These are phyloP conservation scores for Candida glaebosa DNA, from an alignment of 805 yeast species.

Conservation along the genomic window DNA sequence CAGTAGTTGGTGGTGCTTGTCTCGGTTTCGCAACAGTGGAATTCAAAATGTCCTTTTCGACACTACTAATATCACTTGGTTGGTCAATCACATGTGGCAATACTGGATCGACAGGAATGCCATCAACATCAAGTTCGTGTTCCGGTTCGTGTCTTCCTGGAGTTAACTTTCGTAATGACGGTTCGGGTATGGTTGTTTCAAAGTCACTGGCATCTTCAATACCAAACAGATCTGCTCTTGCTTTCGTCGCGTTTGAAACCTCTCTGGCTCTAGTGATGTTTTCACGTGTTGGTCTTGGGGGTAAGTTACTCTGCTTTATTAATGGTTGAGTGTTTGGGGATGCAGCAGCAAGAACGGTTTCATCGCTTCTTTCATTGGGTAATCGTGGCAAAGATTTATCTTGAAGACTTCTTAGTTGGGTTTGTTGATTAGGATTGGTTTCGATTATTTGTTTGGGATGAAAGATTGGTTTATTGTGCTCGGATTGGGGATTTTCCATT, in stretches of 20 bases:
- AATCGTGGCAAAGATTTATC: conserved; percentile 6
- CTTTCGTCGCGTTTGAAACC: conserved; percentile 13
- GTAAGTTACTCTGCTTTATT: conserved; percentile 10
- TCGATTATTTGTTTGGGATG: neutral
- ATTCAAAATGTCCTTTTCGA: neutral
- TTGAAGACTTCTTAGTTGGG: conserved; percentile 2
- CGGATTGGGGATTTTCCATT: neutral
- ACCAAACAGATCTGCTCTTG: conserved; percentile 4
- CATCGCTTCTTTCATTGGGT: neutral
- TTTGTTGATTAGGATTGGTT: neutral
- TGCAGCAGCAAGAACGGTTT: neutral
- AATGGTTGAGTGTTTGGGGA: neutral
- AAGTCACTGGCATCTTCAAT: conserved; percentile 4
- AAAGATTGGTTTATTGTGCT: neutral
- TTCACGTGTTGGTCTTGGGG: conserved; percentile 26
- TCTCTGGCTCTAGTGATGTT: conserved; percentile 21
- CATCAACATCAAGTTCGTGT: neutral
- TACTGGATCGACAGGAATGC: neutral
- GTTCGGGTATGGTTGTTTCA: neutral
- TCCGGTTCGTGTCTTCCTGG: neutral
- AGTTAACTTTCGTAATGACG: neutral
- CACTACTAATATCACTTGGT: neutral
- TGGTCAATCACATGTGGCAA: neutral
- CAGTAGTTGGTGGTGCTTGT: conserved; percentile 1
- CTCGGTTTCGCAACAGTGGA: neutral